Evolutionary conservation across 148 eudicot genomes (phyloP), one percentile per base, ranked within the genome.

Genomic region (Camellia sinensis): DNA sequence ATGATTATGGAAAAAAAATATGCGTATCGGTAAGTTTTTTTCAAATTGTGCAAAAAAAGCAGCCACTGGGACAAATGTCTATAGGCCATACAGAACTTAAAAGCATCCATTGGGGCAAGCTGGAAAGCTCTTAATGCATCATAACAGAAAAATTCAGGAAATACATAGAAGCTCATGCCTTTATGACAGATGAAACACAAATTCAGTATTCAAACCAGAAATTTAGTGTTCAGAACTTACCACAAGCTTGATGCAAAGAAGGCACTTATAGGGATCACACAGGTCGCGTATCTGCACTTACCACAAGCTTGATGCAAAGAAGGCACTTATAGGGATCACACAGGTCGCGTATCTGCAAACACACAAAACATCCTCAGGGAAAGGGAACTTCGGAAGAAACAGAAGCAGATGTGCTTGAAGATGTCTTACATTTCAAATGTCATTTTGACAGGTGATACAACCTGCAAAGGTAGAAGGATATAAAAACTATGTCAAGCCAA

Each of bases 231-330:
- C 21, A 65, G n/a, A 48, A 74, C 80, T 88, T 86, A 93, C 97
- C 97, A 93, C 50, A 93, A 90, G 82, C 97, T 93, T 75, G 97
- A 90, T n/a, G 97, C 97, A 80, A 93, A 93, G 90, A 93, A 93
- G 74, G 97, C 97, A 69, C 97, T 93, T 65, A 93, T 93, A 61
- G 97, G 97, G 80, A 93, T 83, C 60, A 93, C 97, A 82, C 92
- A 93, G 1, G 97, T 86, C 1, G 89, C 92, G 82, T 93, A 93
- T 82, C 97, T 93, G 79, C 80, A 84, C 80, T 88, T 86, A 93
- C 97, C 97, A 93, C 50, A 93, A 90, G 82, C 97, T 93, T 75
- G 97, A 90, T n/a, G 97, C 97, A 80, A 93, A 93, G 90, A 93
- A 93, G 74, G 97, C 97, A 69, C 97, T 93, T 65, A 93, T 93